These are phyloP conservation scores for Penicillium diatomitis DNA, from an alignment of 495 filamentous ascomycete genomes.

Conservation along the genomic window DNA sequence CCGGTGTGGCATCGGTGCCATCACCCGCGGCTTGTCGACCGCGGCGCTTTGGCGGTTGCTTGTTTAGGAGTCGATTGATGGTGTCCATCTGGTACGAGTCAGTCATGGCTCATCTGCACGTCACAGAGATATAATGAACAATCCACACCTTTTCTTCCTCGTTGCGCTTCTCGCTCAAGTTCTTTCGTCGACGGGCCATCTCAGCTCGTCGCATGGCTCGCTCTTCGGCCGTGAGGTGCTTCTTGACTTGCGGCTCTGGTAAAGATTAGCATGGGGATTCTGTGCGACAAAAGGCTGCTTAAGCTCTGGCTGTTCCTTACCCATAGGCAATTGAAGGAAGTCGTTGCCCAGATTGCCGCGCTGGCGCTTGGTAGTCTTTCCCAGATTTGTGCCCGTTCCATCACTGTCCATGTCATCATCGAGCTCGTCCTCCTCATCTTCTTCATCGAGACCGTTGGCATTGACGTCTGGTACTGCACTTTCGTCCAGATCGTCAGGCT, in stretches of 20 bases:
- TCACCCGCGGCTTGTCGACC: constrained; percentile 43
- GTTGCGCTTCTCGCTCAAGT: constrained; percentile 94
- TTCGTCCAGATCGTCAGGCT: constrained; percentile 42
- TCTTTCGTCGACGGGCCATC: constrained; percentile 91
- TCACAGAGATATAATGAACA: background rate
- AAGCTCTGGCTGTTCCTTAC: constrained; percentile 25
- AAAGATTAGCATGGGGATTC: constrained; percentile 6
- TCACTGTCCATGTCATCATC: constrained; percentile 62
- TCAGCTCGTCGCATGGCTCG: constrained; percentile 90
- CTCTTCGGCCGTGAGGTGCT: constrained; percentile 86
- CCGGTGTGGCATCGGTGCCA: constrained; percentile 36
- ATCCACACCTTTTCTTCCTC: constrained; percentile 87
- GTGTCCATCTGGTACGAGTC: constrained; percentile 68
- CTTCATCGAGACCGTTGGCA: constrained; percentile 32
- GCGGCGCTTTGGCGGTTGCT: constrained; percentile 82
- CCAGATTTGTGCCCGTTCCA: constrained; percentile 53
- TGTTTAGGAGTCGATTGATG: constrained; percentile 92
- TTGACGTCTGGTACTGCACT: constrained; percentile 32
- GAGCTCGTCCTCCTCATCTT: constrained; percentile 48
- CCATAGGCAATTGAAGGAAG: constrained; percentile 79
- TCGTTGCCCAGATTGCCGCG: constrained; percentile 60
- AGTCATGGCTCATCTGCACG: background rate
- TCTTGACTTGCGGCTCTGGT: constrained; percentile 86
- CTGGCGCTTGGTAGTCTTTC: constrained; percentile 84
- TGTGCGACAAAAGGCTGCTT: background rate